Evolutionary conservation across 2,329 filamentous ascomycete species (phyloP).

Genomic region (Monosporascus sp.): DNA sequence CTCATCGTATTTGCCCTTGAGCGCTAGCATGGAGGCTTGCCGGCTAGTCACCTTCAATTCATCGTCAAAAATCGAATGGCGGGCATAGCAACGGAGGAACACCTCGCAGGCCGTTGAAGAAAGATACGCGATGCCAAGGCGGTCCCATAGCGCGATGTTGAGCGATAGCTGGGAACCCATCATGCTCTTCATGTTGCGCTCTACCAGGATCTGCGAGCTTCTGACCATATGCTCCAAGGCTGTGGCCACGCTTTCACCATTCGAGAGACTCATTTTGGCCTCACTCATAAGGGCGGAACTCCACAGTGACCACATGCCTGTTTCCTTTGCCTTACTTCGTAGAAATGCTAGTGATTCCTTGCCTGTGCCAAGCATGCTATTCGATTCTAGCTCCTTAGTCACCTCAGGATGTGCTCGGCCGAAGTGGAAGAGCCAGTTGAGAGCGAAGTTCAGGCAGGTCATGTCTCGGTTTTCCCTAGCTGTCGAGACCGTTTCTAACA

Average conservation of each 20-base stretch:
- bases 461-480: slow-evolving; percentile 90
- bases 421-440: slow-evolving; percentile 95
- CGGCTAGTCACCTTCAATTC: slow-evolving; percentile 69
- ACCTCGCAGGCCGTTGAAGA: slow-evolving; percentile 62
- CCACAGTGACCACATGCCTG: slow-evolving; percentile 78
- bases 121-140: slow-evolving; percentile 58
- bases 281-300: slow-evolving; percentile 81
- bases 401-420: slow-evolving; percentile 76
- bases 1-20: slow-evolving; percentile 64
- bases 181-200: slow-evolving; percentile 66
- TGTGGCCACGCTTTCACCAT: slow-evolving; percentile 57
- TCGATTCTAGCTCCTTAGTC: slow-evolving; percentile 64
- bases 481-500: slow-evolving; percentile 93
- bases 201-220: slow-evolving; percentile 75
- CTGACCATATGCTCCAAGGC: slow-evolving; percentile 77
- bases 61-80: slow-evolving; percentile 62
- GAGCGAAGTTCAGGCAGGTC: slow-evolving; percentile 86
- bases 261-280: slow-evolving; percentile 70
- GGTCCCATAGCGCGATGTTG: slow-evolving; percentile 66
- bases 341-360: slow-evolving; percentile 79
- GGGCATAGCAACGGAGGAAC: slow-evolving; percentile 67
- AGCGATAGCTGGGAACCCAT: slow-evolving; percentile 71
- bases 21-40: slow-evolving; percentile 59
- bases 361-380: slow-evolving; percentile 69
- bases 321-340: slow-evolving; percentile 78